phyloP scores from a whole-genome alignment of 2,329 filamentous ascomycete species.

The Monosporascus sp. region DNA sequence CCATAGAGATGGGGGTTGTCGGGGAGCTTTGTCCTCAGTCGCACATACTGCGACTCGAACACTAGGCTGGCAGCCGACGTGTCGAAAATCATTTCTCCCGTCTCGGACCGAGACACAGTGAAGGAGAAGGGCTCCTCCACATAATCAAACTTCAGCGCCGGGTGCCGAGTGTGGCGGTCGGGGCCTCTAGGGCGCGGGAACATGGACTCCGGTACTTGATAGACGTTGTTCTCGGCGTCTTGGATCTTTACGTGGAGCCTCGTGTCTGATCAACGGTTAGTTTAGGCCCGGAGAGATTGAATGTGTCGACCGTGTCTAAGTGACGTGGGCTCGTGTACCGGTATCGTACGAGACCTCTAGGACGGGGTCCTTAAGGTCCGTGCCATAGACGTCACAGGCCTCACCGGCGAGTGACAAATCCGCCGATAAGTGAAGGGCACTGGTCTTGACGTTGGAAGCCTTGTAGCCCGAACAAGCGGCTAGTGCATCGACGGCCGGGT shows the following conservation, averaged over 20 bases:
- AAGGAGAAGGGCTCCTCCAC: conserved; percentile 36
- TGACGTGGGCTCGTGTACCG: conserved; percentile 20
- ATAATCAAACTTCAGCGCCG: conserved; percentile 29
- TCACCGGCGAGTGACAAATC: conserved; percentile 58
- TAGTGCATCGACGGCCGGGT: conserved; percentile 22
- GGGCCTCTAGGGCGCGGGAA: conserved; percentile 51
- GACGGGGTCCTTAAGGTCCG: conserved; percentile 57
- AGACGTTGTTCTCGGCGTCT: conserved; percentile 64
- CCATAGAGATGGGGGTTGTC: conserved; percentile 69
- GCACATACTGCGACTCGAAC: conserved; percentile 75
- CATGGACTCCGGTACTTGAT: conserved; percentile 68
- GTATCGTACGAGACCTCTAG: conserved; percentile 63
- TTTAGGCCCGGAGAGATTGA: neutral
- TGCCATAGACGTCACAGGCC: conserved; percentile 66
- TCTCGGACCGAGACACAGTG: conserved; percentile 31
- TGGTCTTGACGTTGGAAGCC: conserved; percentile 51
- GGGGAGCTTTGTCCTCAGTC: conserved; percentile 66
- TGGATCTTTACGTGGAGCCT: conserved; percentile 73
- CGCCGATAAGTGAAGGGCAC: conserved; percentile 51
- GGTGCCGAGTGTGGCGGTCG: conserved; percentile 10
- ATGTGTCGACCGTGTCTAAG: too few relatives aligned
- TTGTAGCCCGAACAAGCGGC: conserved; percentile 56
- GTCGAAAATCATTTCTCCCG: conserved; percentile 58
- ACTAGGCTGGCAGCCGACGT: conserved; percentile 62
- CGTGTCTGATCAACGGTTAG: conserved; percentile 39